phyloP scores from a whole-genome alignment of 805 yeast species.

The Spencermartinsiella europaea region DNA sequence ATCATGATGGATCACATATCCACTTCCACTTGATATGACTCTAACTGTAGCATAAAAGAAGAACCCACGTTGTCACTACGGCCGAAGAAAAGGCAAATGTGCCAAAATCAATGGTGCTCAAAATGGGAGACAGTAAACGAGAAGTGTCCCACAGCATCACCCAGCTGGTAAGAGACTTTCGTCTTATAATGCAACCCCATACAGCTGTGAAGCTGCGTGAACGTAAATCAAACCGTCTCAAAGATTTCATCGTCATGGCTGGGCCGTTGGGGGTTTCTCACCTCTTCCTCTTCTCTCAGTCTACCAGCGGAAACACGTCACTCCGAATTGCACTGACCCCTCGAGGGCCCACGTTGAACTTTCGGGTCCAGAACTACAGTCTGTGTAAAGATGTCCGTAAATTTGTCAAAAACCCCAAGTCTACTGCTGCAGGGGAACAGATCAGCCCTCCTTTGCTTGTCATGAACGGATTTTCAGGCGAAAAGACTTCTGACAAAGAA shows the following conservation, averaged over 20 bases:
- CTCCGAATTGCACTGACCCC: constrained; percentile 84
- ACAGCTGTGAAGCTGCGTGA: constrained; percentile 87
- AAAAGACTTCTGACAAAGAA: constrained; percentile 55
- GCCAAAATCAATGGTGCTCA: constrained; percentile 92
- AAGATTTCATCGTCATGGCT: constrained; percentile 87
- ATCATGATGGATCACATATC: not conserved
- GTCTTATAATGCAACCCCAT: constrained; percentile 92
- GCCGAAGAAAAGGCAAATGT: constrained; percentile 66
- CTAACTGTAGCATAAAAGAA: constrained; percentile 54
- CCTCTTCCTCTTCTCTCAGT: constrained; percentile 79
- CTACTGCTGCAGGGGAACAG: constrained; percentile 51
- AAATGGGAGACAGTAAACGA: constrained; percentile 62
- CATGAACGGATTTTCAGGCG: constrained; percentile 76
- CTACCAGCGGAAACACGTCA: constrained; percentile 72
- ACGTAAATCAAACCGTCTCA: constrained; percentile 77
- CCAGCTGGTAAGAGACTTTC: constrained; percentile 80
- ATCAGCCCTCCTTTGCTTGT: constrained; percentile 84
- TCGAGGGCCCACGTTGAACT: constrained; percentile 89
- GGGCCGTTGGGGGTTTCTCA: constrained; percentile 94
- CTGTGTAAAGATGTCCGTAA: constrained; percentile 73
- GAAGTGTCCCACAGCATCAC: constrained; percentile 73
- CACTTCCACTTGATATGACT: too few relatives aligned
- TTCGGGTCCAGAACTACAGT: constrained; percentile 71
- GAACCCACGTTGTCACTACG: constrained; percentile 70
- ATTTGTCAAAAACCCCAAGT: constrained; percentile 71